Evolutionary conservation across 306 rosid species (phyloP).

Genomic region (Rosa persica): DNA sequence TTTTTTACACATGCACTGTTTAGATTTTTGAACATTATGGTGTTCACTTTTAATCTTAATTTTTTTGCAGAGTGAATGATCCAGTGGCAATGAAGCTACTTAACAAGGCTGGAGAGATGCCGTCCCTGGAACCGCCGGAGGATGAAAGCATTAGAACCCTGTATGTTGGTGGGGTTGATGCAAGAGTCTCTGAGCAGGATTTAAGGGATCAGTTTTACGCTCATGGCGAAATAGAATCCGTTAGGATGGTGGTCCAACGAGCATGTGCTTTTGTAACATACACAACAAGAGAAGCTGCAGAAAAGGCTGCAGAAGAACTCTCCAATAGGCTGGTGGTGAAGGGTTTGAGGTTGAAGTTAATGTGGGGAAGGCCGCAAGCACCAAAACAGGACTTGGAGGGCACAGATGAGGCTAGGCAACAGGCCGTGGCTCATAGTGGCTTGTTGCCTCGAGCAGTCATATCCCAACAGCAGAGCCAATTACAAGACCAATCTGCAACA

Average conservation of each 20-base stretch:
- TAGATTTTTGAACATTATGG: not conserved
- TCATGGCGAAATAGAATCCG: conserved; percentile 90
- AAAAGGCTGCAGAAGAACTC: conserved; percentile 92
- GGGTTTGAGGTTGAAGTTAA: conserved; percentile 84
- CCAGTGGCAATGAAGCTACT: conserved; percentile 91
- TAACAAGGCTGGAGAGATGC: conserved; percentile 96
- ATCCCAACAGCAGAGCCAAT: conserved; percentile 81
- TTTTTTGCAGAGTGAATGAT: conserved; percentile 71
- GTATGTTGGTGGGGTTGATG: conserved; percentile 91
- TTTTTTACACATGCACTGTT: not conserved
- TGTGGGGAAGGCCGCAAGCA: conserved; percentile 96
- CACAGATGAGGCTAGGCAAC: conserved; percentile 75
- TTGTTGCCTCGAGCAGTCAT: conserved; percentile 88
- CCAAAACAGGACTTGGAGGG: conserved; percentile 66
- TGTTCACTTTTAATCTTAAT: not conserved
- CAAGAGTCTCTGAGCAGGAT: conserved; percentile 85
- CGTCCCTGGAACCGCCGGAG: conserved; percentile 78
- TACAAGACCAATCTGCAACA: conserved; percentile 57
- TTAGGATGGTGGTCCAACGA: conserved; percentile 87
- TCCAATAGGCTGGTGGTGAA: conserved; percentile 81
- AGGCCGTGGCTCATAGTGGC: conserved; percentile 79
- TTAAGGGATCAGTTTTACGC: conserved; percentile 85
- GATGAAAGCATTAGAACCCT: conserved; percentile 88
- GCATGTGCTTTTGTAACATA: conserved; percentile 93
- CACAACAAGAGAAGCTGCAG: conserved; percentile 91